Percentiles rank a stretch among this genome's conserved stretches.
These are phyloP conservation scores for Psilocybe sp. DNA, from an alignment of 768 basidiomycete genomes.

Conservation along the genomic window DNA sequence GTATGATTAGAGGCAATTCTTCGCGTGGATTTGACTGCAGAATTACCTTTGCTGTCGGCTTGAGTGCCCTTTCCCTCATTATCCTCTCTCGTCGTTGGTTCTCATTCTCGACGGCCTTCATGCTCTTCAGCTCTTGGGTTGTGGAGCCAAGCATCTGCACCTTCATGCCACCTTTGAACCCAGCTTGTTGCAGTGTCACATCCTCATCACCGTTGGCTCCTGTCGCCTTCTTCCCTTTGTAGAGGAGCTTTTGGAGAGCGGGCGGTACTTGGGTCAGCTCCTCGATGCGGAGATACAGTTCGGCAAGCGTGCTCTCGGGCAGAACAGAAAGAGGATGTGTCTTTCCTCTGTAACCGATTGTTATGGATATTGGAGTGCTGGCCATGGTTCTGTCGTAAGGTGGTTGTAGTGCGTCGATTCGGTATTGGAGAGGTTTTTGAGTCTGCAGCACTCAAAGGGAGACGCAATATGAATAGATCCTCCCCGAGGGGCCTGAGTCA, in stretches of 20 bases:
- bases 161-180: slow-evolving; percentile 64
- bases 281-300: slow-evolving; percentile 50
- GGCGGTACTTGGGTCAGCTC: slow-evolving; percentile 67
- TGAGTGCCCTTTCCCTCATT: slow-evolving; percentile 54
- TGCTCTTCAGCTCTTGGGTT: slow-evolving; percentile 46
- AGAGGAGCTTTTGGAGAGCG: slow-evolving; percentile 67
- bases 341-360: slow-evolving; percentile 47
- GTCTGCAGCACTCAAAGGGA: not conserved
- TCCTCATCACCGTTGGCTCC: slow-evolving; percentile 18
- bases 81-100: slow-evolving; percentile 56
- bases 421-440: no score
- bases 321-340: slow-evolving; percentile 45
- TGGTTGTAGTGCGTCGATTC: not conserved
- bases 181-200: slow-evolving; percentile 35
- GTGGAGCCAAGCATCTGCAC: slow-evolving; percentile 74
- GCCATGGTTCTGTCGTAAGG: slow-evolving; percentile 1
- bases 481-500: no score
- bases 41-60: slow-evolving; percentile 56
- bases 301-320: slow-evolving; percentile 48
- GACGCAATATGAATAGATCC: no score
- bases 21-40: not conserved
- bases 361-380: slow-evolving; percentile 16
- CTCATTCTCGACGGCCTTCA: slow-evolving; percentile 58
- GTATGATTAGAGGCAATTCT: not conserved
- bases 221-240: slow-evolving; percentile 57